A percentile compares a stretch with the other conserved stretches of the same genome.
phyloP scores from a whole-genome alignment of 768 basidiomycete species.

The Strobilomyces dryophilus region DNA sequence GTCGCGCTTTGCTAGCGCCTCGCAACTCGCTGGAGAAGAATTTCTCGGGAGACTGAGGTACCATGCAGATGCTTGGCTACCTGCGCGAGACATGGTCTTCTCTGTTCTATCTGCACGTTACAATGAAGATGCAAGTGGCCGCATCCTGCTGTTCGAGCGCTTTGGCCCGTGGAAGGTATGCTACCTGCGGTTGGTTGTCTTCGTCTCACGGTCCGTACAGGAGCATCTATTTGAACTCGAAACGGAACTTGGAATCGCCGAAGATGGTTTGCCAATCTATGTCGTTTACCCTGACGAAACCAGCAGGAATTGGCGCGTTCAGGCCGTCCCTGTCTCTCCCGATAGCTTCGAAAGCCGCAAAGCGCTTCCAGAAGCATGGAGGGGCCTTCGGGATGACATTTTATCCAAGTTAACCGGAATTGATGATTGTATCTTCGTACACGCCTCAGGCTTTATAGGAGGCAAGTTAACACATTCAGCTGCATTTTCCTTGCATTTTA shows the following conservation, averaged over 20 bases:
- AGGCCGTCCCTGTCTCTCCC: constrained; percentile 79
- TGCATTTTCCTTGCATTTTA: constrained; percentile 1
- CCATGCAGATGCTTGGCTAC: constrained; percentile 87
- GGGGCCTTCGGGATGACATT: constrained; percentile 83
- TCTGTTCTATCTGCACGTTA: constrained; percentile 54
- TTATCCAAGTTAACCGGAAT: constrained; percentile 73
- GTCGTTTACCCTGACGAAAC: constrained; percentile 87
- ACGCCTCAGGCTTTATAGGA: constrained; percentile 96
- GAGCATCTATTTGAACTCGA: constrained; percentile 93
- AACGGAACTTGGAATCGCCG: constrained; percentile 43
- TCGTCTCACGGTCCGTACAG: constrained; percentile 32
- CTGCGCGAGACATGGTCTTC: constrained; percentile 77
- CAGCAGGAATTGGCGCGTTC: constrained; percentile 78
- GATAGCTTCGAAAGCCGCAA: constrained; percentile 91
- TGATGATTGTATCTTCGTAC: constrained; percentile 84
- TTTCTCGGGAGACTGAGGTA: constrained; percentile 77
- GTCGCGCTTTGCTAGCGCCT: constrained; percentile 76
- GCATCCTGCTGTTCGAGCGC: constrained; percentile 73
- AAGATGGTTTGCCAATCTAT: constrained; percentile 64
- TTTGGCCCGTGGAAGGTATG: constrained; percentile 87
- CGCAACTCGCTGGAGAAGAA: constrained; percentile 77
- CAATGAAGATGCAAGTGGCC: constrained; percentile 63
- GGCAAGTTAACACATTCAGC: constrained; percentile 42
- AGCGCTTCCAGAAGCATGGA: constrained; percentile 89
- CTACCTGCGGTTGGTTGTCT: not conserved